phyloP scores from a whole-genome alignment of 257 asterid species.

The Fraxinus excelsior region DNA sequence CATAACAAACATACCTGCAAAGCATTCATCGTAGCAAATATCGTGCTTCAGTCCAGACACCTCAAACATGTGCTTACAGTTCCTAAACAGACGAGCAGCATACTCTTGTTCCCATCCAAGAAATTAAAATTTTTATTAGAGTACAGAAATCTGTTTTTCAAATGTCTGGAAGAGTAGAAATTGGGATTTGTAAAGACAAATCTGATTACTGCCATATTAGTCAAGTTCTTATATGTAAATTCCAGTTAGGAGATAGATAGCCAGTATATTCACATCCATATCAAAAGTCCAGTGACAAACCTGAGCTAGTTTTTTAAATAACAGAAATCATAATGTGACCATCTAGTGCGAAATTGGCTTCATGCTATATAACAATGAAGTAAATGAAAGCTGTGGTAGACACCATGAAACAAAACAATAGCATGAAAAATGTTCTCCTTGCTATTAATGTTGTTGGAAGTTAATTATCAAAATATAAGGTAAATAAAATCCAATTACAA shows the following conservation, averaged over 20 bases:
- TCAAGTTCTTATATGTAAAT: not conserved
- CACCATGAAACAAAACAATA: not conserved
- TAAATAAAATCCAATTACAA: not conserved
- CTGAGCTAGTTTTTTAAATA: not conserved
- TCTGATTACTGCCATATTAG: not conserved
- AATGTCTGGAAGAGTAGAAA: not conserved
- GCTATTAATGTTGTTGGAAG: not conserved
- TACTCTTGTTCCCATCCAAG: not conserved
- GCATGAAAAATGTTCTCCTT: not conserved
- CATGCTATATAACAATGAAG: not conserved
- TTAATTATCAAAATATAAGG: not conserved
- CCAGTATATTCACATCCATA: not conserved
- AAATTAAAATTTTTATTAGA: not conserved
- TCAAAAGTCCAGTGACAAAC: not conserved
- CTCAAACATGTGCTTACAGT: not conserved
- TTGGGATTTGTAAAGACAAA: not conserved
- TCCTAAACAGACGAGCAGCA: not conserved
- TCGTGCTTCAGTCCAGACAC: not conserved
- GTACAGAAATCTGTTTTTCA: not conserved
- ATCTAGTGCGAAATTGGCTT: not conserved
- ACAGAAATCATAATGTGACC: not conserved
- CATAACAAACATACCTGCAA: not conserved
- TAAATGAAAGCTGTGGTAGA: not conserved
- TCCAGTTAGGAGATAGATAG: not conserved
- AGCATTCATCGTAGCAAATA: not conserved